Percentiles rank a stretch among this genome's conserved stretches.
Conservation (phyloP, 257 asterid species). For the Salvia hispanica region DNA sequence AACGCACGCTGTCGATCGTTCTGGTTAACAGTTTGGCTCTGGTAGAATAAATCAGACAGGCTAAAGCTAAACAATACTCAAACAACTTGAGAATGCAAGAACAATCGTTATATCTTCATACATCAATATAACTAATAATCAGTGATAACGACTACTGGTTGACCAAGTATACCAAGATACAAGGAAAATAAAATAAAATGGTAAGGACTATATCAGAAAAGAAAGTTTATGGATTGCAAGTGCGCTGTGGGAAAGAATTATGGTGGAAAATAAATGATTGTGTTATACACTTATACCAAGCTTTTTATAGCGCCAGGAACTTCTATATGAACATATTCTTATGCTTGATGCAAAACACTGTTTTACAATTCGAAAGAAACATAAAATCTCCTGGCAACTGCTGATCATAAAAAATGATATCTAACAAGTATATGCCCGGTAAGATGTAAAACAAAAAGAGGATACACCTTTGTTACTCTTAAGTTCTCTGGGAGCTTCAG, state of each 20-base stretch:
- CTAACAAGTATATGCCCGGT: conserved; percentile 8
- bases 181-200: background rate
- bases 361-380: background rate
- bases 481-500: conserved; percentile 60
- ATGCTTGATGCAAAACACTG: background rate
- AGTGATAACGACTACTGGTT: background rate
- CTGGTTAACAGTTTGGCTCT: background rate
- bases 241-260: background rate
- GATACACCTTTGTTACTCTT: conserved; percentile 41
- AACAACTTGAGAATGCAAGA: background rate
- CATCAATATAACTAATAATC: background rate
- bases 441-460: background rate
- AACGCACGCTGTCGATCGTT: too few species aligned
- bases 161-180: background rate
- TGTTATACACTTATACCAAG: conserved; percentile 12
- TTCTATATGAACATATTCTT: background rate
- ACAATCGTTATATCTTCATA: background rate
- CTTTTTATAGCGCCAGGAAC: background rate
- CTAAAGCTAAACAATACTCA: background rate
- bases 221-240: background rate
- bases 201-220: background rate
- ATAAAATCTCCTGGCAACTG: background rate
- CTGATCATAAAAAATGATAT: conserved; percentile 20
- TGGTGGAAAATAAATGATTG: background rate
- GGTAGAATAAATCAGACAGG: background rate